Percentiles rank a stretch among this genome's conserved stretches.
Conservation (phyloP, 2,329 filamentous ascomycete genomes). For the Cladosporium cucumerinum region DNA sequence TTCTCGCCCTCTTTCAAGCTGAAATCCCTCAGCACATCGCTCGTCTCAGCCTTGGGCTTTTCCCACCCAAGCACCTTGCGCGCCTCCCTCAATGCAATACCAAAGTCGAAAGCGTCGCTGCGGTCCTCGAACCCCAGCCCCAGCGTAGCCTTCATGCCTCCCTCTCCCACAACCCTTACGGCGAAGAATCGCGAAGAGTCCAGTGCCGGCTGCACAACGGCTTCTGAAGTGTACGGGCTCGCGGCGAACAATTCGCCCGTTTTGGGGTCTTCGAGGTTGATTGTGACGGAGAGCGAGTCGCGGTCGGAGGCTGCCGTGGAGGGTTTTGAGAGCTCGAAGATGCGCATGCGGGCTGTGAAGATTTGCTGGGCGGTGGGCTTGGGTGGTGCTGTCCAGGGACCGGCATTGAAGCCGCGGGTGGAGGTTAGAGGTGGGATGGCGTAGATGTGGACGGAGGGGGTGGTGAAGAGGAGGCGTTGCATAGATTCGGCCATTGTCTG, state of each 20-base stretch:
- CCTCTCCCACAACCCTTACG: constrained; percentile 71
- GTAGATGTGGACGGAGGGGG: constrained; percentile 76
- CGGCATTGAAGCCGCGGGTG: constrained; percentile 74
- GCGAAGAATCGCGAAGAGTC: constrained; percentile 85
- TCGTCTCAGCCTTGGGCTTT: constrained; percentile 51
- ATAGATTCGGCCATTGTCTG: constrained; percentile 6
- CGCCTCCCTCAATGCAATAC: constrained; percentile 74
- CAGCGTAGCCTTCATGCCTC: constrained; percentile 71
- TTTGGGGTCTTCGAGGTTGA: constrained; percentile 73
- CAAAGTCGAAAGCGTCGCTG: constrained; percentile 81
- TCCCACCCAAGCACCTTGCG: constrained; percentile 66
- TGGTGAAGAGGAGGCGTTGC: constrained; percentile 70
- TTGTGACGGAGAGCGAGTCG: constrained; percentile 53
- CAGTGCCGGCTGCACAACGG: constrained; percentile 70
- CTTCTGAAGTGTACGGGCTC: constrained; percentile 66
- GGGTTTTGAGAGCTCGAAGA: constrained; percentile 34
- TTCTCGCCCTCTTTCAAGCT: constrained; percentile 87
- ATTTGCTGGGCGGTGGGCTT: constrained; percentile 67
- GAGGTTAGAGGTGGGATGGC: constrained; percentile 76
- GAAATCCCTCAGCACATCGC: constrained; percentile 63
- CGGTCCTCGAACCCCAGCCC: constrained; percentile 87
- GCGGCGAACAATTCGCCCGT: constrained; percentile 78
- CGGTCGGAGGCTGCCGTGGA: constrained; percentile 47
- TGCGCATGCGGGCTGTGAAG: constrained; percentile 76
- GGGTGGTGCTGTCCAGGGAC: constrained; percentile 68